Percentiles rank a stretch among this genome's conserved stretches.
Conservation (phyloP, 768 basidiomycete species). For the Tephrocybe sp. region DNA sequence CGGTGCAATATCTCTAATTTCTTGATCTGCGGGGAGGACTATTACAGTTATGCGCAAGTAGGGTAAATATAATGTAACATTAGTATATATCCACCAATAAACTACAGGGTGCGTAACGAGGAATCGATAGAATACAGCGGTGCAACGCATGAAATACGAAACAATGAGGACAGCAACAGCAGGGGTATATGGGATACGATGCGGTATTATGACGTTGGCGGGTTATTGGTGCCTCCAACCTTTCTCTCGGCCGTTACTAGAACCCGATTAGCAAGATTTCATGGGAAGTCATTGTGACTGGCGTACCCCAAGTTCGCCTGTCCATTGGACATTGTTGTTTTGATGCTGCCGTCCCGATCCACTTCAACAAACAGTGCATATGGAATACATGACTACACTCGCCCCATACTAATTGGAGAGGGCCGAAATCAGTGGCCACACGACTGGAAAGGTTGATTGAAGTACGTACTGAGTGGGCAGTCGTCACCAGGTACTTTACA, state of each 20-base stretch:
- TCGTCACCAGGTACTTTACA: conserved; percentile 98
- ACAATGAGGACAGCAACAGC: not conserved
- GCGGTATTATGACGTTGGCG: conserved; percentile 6
- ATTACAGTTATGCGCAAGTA: conserved; percentile 13
- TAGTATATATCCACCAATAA: conserved; percentile 24
- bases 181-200: not conserved
- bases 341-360: conserved; percentile 86
- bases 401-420: conserved; percentile 79
- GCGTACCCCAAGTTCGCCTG: conserved; percentile 86
- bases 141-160: too few species aligned
- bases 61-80: conserved; percentile 27
- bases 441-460: not conserved
- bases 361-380: conserved; percentile 97
- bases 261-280: not conserved
- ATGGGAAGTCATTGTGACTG: not conserved
- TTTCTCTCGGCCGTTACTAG: conserved; percentile 58
- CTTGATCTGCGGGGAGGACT: conserved; percentile 11
- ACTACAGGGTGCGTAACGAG: conserved; percentile 19
- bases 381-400: conserved; percentile 98
- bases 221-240: conserved; percentile 24
- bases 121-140: conserved; percentile 4
- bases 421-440: not conserved
- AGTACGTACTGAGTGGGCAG: conserved; percentile 81
- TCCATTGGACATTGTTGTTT: conserved; percentile 99
- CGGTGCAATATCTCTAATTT: conserved; percentile 13